A percentile compares a stretch with the other conserved stretches of the same genome.
phyloP scores from a whole-genome alignment of 306 rosid species.

The Chamaecrista fasciculata region DNA sequence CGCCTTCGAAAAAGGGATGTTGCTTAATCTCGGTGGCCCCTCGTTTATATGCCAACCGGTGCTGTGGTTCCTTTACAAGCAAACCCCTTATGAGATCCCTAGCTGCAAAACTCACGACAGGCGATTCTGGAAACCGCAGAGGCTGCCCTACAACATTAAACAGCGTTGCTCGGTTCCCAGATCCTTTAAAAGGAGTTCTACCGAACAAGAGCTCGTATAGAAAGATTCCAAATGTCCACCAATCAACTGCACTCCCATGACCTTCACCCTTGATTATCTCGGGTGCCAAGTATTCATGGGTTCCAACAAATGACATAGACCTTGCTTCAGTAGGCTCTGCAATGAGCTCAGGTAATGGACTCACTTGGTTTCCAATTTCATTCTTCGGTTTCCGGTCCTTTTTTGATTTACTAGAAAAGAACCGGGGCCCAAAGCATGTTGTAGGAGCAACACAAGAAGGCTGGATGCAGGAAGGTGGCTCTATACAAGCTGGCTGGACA shows the following conservation, averaged over 20 bases:
- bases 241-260: constrained; percentile 61
- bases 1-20: constrained; percentile 91
- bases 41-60: constrained; percentile 86
- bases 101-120: constrained; percentile 73
- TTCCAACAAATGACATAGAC: constrained; percentile 56
- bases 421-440: too few species aligned
- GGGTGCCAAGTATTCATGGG: constrained; percentile 57
- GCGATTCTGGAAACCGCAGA: constrained; percentile 75
- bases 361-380: constrained; percentile 30
- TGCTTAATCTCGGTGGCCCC: constrained; percentile 95
- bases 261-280: constrained; percentile 59
- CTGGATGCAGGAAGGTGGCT: constrained; percentile 54
- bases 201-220: constrained; percentile 48
- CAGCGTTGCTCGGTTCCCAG: constrained; percentile 91
- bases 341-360: constrained; percentile 49
- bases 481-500: constrained; percentile 46
- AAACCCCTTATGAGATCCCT: constrained; percentile 80
- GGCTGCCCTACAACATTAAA: constrained; percentile 96
- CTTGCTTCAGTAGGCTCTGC: constrained; percentile 56
- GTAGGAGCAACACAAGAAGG: constrained; percentile 50
- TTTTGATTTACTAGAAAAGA: constrained; percentile 39
- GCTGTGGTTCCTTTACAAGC: constrained; percentile 88
- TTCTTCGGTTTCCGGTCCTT: constrained; percentile 39
- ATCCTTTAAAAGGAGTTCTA: constrained; percentile 57
- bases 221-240: constrained; percentile 64